Percentiles rank a stretch among this genome's conserved stretches.
Conservation (phyloP, 306 rosid species). For the Vigna reflexopilosa region DNA sequence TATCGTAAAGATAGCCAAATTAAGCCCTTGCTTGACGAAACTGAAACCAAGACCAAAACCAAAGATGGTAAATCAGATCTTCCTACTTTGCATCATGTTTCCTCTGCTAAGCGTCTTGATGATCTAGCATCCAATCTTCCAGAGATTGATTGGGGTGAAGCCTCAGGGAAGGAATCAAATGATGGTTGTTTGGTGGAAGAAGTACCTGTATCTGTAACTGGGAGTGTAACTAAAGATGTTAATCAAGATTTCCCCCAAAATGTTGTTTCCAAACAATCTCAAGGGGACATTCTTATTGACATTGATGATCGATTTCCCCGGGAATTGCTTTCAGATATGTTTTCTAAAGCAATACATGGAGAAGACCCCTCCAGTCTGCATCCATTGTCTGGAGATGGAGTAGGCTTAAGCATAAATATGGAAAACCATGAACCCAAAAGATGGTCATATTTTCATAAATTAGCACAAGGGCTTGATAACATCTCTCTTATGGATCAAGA, state of each 20-base stretch:
- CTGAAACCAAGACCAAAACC: constrained; percentile 41
- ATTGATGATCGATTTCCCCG: constrained; percentile 90
- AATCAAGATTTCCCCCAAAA: constrained; percentile 51
- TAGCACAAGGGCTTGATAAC: constrained; percentile 72
- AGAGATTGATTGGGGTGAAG: constrained; percentile 58
- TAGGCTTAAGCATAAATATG: constrained; percentile 76
- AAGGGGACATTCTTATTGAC: constrained; percentile 78
- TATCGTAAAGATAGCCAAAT: constrained; percentile 21
- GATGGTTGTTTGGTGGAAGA: constrained; percentile 44
- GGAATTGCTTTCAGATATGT: constrained; percentile 78
- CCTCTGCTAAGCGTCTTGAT: constrained; percentile 57
- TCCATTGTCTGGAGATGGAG: constrained; percentile 63
- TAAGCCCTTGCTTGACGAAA: constrained; percentile 47
- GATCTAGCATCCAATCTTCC: constrained; percentile 59
- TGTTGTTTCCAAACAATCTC: constrained; percentile 55
- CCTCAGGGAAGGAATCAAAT: constrained; percentile 47
- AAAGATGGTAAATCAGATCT: constrained; percentile 40
- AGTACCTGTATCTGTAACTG: constrained; percentile 53
- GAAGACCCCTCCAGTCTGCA: constrained; percentile 54
- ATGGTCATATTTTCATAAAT: constrained; percentile 81
- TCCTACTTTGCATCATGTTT: constrained; percentile 42
- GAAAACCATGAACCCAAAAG: constrained; percentile 77
- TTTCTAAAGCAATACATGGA: constrained; percentile 77
- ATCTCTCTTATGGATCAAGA: constrained; percentile 86
- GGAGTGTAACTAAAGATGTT: constrained; percentile 47